These are phyloP conservation scores for Colletotrichum lupini DNA, from an alignment of 2,329 filamentous ascomycete species.

Conservation along the genomic window DNA sequence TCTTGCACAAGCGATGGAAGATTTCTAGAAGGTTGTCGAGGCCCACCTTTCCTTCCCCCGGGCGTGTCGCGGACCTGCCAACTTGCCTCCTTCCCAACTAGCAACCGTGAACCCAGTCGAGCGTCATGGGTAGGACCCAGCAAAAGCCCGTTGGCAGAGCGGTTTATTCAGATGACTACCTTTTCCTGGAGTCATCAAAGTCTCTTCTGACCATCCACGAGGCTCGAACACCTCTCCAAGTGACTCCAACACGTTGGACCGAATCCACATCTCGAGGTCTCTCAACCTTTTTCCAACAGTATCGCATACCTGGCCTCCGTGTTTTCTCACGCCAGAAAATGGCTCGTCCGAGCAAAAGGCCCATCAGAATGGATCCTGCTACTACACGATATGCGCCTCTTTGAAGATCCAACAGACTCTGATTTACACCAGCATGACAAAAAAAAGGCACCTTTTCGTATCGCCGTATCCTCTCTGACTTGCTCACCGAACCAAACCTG, in stretches of 20 bases:
- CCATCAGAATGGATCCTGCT: slow-evolving; percentile 25
- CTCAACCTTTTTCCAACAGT: background rate
- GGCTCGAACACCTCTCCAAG: background rate
- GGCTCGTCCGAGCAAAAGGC: slow-evolving; percentile 31
- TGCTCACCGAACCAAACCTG: background rate
- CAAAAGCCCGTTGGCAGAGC: background rate
- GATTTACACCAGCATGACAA: slow-evolving; percentile 14
- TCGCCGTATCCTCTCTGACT: background rate
- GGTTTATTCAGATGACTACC: slow-evolving; percentile 19
- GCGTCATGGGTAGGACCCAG: slow-evolving; percentile 11
- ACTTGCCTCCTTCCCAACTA: slow-evolving; percentile 8
- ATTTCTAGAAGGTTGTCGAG: slow-evolving; percentile 24
- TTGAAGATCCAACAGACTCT: slow-evolving; percentile 21
- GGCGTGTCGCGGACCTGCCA: slow-evolving; percentile 1
- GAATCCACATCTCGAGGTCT: slow-evolving; percentile 14
- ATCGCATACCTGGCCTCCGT: background rate
- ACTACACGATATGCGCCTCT: slow-evolving; percentile 11
- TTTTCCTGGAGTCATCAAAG: background rate
- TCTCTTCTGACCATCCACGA: slow-evolving; percentile 27
- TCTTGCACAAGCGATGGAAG: slow-evolving; percentile 22
- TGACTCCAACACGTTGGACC: slow-evolving; percentile 13
- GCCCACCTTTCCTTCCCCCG: background rate
- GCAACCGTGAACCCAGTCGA: slow-evolving; percentile 5
- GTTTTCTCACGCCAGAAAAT: slow-evolving; percentile 33
- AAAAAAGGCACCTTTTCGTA: background rate